Evolutionary conservation across 805 yeast species (phyloP).

Genomic region (Kodamaea sagamina): DNA sequence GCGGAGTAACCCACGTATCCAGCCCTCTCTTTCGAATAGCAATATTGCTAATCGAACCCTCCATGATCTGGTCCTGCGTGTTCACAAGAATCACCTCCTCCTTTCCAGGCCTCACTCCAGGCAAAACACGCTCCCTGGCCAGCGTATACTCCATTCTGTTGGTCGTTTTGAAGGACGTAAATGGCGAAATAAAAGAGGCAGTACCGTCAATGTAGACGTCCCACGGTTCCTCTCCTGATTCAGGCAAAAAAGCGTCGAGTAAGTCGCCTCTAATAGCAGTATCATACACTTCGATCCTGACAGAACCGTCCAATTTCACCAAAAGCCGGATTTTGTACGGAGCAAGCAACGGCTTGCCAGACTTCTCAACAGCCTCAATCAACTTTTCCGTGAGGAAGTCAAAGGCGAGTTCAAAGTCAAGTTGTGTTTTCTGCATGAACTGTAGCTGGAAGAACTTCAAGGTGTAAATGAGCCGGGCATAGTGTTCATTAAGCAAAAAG

Average conservation of each 20-base stretch:
- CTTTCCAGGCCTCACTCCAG: conserved; percentile 40
- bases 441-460: conserved; percentile 48
- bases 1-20: conserved; percentile 78
- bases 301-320: conserved; percentile 29
- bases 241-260: conserved; percentile 28
- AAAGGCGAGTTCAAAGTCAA: conserved; percentile 46
- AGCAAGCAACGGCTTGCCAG: conserved; percentile 22
- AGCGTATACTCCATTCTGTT: conserved; percentile 59
- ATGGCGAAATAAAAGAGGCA: conserved; percentile 61
- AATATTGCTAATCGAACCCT: conserved; percentile 80
- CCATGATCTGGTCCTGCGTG: conserved; percentile 60
- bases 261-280: conserved; percentile 28
- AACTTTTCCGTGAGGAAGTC: conserved; percentile 40
- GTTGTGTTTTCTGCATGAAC: conserved; percentile 22
- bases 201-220: conserved; percentile 61
- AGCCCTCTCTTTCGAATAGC: conserved; percentile 53
- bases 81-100: conserved; percentile 74
- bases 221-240: conserved; percentile 37
- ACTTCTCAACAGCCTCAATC: conserved; percentile 26
- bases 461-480: conserved; percentile 56
- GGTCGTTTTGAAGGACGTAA: conserved; percentile 88
- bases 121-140: conserved; percentile 56
- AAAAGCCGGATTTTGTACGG: conserved; percentile 39
- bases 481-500: conserved; percentile 66
- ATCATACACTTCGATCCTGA: conserved; percentile 35